Conservation (phyloP, 176 grass and related monocot genomes). For the Zoysia pacifica region DNA sequence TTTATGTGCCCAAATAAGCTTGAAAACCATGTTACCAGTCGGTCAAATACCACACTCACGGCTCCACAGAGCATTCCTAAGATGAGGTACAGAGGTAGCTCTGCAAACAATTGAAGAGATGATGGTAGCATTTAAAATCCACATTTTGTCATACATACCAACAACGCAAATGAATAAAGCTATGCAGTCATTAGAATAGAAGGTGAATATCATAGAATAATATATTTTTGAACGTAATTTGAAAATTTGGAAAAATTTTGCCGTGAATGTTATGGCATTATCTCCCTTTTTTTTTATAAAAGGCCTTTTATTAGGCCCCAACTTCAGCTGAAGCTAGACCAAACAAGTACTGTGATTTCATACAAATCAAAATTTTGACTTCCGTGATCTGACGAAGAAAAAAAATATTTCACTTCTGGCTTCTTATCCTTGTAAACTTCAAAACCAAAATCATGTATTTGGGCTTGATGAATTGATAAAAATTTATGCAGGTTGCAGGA, state of each 20-base stretch:
- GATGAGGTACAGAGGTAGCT: slow-evolving; percentile 91
- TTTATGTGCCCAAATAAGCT: slow-evolving; percentile 69
- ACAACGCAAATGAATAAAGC: slow-evolving; percentile 2
- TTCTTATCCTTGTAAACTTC: neutral
- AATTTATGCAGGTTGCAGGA: neutral
- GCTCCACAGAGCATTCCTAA: slow-evolving; percentile 90
- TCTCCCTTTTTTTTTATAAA: neutral
- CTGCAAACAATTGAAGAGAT: slow-evolving; percentile 48
- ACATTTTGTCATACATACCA: slow-evolving; percentile 7
- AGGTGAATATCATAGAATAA: slow-evolving; percentile 1
- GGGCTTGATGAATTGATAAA: slow-evolving; percentile 12
- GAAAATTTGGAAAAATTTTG: neutral
- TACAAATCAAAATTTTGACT: neutral
- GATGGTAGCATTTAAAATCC: slow-evolving; percentile 8
- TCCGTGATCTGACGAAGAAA: neutral
- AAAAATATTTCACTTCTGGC: no score
- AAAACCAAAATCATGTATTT: neutral
- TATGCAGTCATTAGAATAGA: slow-evolving; percentile 8
- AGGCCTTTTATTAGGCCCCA: neutral
- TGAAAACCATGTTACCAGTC: slow-evolving; percentile 74
- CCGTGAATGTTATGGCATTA: neutral
- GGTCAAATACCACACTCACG: slow-evolving; percentile 80
- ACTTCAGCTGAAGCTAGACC: neutral
- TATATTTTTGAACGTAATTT: slow-evolving; percentile 7
- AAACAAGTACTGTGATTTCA: neutral